Percentiles rank a stretch among this genome's conserved stretches.
Conservation (phyloP, 1,139 yeast species). For the Hyphopichia wangnamkhiaoensis region DNA sequence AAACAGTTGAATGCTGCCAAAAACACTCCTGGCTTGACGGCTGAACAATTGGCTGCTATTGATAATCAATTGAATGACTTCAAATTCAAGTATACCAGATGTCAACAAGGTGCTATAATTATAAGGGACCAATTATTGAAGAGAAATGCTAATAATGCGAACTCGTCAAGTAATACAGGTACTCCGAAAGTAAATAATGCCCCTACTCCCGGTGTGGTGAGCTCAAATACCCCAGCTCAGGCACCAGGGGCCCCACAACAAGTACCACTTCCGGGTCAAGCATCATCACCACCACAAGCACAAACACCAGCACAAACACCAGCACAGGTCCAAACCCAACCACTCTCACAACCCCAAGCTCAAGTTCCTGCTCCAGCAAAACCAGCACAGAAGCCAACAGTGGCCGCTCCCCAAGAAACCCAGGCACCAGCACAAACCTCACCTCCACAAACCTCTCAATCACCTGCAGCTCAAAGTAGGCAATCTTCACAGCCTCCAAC, state of each 20-base stretch:
- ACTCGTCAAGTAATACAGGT: slow-evolving; percentile 3
- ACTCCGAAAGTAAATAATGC: slow-evolving; percentile 4
- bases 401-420: too few species aligned
- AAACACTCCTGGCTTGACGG: slow-evolving; percentile 22
- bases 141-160: slow-evolving; percentile 4
- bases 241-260: too few species aligned
- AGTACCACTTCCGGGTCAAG: too few species aligned
- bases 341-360: slow-evolving; percentile 1
- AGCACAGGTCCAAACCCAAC: slow-evolving; percentile 1
- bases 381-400: too few species aligned
- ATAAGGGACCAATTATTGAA: slow-evolving; percentile 36
- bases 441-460: neutral
- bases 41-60: slow-evolving; percentile 33
- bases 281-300: slow-evolving; percentile 6
- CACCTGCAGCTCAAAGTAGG: neutral
- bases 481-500: neutral
- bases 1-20: slow-evolving; percentile 27
- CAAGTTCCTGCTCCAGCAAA: slow-evolving; percentile 9
- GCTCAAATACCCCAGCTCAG: slow-evolving; percentile 1
- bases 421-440: too few species aligned
- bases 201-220: slow-evolving; percentile 5
- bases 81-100: slow-evolving; percentile 36
- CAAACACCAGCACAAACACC: neutral
- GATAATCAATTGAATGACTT: slow-evolving; percentile 39
- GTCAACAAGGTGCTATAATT: slow-evolving; percentile 39